Conservation (phyloP, 1,284 basidiomycete genomes). For the Ganoderma lucidum region DNA sequence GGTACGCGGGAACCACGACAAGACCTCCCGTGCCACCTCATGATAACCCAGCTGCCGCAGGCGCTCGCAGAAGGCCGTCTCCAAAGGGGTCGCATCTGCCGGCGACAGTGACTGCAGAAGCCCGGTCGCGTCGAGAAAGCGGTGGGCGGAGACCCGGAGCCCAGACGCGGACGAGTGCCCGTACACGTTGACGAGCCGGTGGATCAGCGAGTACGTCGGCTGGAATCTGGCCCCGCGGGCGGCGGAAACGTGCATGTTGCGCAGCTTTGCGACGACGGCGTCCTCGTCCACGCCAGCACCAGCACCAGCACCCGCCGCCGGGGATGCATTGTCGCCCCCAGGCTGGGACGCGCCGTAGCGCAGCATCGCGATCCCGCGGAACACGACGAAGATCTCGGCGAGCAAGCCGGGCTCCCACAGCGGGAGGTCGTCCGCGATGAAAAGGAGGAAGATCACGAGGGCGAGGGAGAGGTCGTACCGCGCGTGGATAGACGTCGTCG, state of each 20-base stretch:
- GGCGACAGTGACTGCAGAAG: constrained; percentile 72
- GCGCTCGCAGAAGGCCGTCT: constrained; percentile 76
- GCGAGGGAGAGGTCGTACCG: constrained; percentile 77
- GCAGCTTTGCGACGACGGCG: constrained; percentile 64
- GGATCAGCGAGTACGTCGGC: constrained; percentile 74
- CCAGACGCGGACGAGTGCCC: constrained; percentile 43
- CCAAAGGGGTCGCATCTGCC: constrained; percentile 67
- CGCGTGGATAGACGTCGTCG: constrained; percentile 66
- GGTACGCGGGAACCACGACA: constrained; percentile 80
- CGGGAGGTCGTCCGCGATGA: constrained; percentile 66
- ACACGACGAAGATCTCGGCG: constrained; percentile 80
- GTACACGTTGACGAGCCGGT: constrained; percentile 68
- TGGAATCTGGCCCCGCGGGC: constrained; percentile 51
- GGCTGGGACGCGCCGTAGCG: constrained; percentile 67
- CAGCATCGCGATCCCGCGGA: constrained; percentile 75
- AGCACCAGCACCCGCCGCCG: constrained; percentile 36
- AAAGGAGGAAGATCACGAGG: constrained; percentile 74
- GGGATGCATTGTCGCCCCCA: constrained; percentile 51
- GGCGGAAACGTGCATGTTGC: constrained; percentile 74
- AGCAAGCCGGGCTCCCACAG: constrained; percentile 71
- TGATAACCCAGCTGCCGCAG: constrained; percentile 74
- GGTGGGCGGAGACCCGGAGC: constrained; percentile 68
- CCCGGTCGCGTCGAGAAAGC: constrained; percentile 70
- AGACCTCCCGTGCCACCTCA: constrained; percentile 67
- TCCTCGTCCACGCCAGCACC: constrained; percentile 62